phyloP scores from a whole-genome alignment of 2,329 filamentous ascomycete genomes.

The Trichoderma breve region DNA sequence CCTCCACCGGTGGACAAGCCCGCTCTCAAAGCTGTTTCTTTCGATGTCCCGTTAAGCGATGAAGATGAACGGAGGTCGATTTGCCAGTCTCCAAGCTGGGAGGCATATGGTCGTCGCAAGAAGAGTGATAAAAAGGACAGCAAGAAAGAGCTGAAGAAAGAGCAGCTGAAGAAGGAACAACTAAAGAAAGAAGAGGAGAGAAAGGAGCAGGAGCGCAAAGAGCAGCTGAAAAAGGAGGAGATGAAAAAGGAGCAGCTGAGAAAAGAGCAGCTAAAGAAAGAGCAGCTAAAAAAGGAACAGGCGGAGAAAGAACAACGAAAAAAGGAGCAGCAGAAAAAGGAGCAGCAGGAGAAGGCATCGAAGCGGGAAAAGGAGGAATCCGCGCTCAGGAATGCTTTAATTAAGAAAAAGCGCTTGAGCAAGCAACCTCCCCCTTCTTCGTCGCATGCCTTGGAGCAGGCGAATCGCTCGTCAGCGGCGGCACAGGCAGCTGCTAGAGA shows the following conservation, averaged over 20 bases:
- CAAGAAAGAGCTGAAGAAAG: constrained; percentile 41
- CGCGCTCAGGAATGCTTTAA: constrained; percentile 27
- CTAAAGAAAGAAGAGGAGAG: constrained; percentile 19
- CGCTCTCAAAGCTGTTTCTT: constrained; percentile 32
- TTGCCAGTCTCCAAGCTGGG: constrained; percentile 63
- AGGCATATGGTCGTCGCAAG: constrained; percentile 53
- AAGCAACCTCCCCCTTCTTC: constrained; percentile 33
- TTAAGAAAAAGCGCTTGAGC: constrained; percentile 32
- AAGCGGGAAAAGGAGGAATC: constrained; percentile 17
- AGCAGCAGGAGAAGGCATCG: constrained; percentile 27
- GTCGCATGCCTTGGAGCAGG: constrained; percentile 20
- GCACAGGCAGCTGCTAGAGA: constrained; percentile 16
- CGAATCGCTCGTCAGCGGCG: constrained; percentile 23
- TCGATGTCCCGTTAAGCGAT: constrained; percentile 32
- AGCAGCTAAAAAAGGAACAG: constrained; percentile 28
- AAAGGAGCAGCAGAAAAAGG: constrained; percentile 11
- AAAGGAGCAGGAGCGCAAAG: constrained; percentile 19
- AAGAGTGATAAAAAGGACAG: constrained; percentile 54
- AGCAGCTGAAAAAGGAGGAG: constrained; percentile 25
- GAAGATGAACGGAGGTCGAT: constrained; percentile 39
- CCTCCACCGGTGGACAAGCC: constrained; percentile 25
- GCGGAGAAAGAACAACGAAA: constrained; percentile 24
- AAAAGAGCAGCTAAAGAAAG: constrained; percentile 16
- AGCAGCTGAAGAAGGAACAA: constrained; percentile 29
- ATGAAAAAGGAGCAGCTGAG: constrained; percentile 26